Evolutionary conservation across 345 rosid species (phyloP), one percentile per base, ranked within the genome.

Genomic region (Hibiscus syriacus): DNA sequence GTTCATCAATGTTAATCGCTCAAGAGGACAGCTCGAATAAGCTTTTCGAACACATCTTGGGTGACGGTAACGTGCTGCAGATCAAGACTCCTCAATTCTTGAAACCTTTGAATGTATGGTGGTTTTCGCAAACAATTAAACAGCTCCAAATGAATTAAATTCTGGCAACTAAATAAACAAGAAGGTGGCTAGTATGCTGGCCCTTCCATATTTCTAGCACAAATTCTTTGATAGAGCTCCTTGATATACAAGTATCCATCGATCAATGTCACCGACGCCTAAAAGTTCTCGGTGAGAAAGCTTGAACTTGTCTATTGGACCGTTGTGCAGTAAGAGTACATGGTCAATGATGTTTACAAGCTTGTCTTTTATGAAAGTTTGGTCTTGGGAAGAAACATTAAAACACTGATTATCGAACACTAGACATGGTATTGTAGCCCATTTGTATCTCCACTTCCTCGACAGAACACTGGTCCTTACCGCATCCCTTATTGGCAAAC

Each of bases 181-280:
- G 87, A 85, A 64, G 87, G 93, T 41, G 82, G 70, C 76, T 81
- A 83, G 77, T 87, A 84, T 1, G 80, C 62, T 79, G 83, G 58
- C 90, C 93, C 68, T 85, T 85, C 90, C 93, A 87, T 68, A 85
- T 84, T 76, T 85, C 93, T 68, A 87, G 84, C 68, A 87, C 64
- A 55, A 87, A 84, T 73, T 85, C 93, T 55, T 80, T 82, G 76
- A 80, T 62, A 39, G 79, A 67, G 60, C 79, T 71, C 74, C 90
- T 85, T n/a, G 88, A 87, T n/a, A 87, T 56, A 74, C 72, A 75
- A 71, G 88, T 70, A 82, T 85, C 90, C 90, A 87, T 53, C 90
- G 72, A 69, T 87, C 90, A 56, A 85, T 85, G 69, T 85, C 90
- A 50, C 75, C 64, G 60, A 78, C 77, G 30, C 88, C 90, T 5